Percentiles rank a stretch among this genome's conserved stretches.
These are phyloP conservation scores for Pythium grandisporangium DNA, from an alignment of 352 stramenopile species.

Conservation along the genomic window DNA sequence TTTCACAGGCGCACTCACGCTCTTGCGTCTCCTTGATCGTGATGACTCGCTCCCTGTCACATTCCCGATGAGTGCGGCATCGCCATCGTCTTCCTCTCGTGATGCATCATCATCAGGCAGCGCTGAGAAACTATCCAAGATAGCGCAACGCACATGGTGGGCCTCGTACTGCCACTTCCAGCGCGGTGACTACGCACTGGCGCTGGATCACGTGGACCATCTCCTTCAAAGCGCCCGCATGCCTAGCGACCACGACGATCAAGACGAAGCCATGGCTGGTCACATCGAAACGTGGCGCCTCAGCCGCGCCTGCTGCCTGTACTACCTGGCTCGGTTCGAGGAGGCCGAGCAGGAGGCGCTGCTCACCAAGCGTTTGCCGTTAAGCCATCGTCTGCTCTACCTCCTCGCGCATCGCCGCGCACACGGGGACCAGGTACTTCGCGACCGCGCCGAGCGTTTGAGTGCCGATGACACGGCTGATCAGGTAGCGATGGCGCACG, in stretches of 20 bases:
- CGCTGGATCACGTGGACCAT: slow-evolving; percentile 38
- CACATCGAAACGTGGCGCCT: slow-evolving; percentile 31
- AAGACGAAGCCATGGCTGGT: not conserved
- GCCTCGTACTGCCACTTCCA: slow-evolving; percentile 66
- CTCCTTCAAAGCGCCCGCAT: slow-evolving; percentile 33
- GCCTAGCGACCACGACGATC: slow-evolving; percentile 1
- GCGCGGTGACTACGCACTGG: slow-evolving; percentile 25
- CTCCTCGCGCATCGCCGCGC: slow-evolving; percentile 32
- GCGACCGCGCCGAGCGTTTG: slow-evolving; percentile 64
- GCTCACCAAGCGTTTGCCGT: slow-evolving; percentile 20
- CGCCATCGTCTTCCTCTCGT: too few species aligned
- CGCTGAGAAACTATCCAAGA: not conserved
- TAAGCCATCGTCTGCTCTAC: slow-evolving; percentile 51
- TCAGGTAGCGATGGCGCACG: slow-evolving; percentile 31
- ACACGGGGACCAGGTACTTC: slow-evolving; percentile 59
- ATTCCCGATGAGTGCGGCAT: too few species aligned
- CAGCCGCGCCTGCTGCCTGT: slow-evolving; percentile 44
- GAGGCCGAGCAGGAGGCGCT: slow-evolving; percentile 40
- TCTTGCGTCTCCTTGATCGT: too few species aligned
- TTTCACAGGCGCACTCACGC: too few species aligned
- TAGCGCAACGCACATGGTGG: slow-evolving; percentile 37
- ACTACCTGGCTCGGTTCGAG: slow-evolving; percentile 34
- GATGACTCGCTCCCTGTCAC: too few species aligned
- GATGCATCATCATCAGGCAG: too few species aligned
- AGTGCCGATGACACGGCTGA: slow-evolving; percentile 17